Conservation (phyloP, 352 stramenopile genomes). For the Phytophthora rubi region DNA sequence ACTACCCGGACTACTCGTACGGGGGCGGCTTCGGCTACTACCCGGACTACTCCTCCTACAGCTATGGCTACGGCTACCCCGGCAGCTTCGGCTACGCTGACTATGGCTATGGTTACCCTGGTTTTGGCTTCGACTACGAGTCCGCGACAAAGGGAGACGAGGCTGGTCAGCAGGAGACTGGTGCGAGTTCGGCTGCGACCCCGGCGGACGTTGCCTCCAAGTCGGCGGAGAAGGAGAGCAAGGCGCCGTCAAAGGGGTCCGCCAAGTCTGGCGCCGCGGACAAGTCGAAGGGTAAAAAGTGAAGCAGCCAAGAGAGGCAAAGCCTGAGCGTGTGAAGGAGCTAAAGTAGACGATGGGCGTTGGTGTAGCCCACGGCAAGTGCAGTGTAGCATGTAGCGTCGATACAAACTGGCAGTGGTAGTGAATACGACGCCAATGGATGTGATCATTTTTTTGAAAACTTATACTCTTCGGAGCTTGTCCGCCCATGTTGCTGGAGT, state of each 20-base stretch:
- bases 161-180: too few species aligned
- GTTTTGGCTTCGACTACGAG: too few species aligned
- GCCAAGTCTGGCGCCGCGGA: too few species aligned
- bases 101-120: neutral
- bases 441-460: neutral
- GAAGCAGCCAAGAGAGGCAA: neutral
- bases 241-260: neutral
- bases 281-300: neutral
- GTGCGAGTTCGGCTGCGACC: neutral
- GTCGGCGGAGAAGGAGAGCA: neutral
- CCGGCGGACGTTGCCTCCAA: too few species aligned
- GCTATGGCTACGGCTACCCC: conserved; percentile 7
- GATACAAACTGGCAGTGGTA: neutral
- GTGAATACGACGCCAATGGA: neutral
- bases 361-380: neutral
- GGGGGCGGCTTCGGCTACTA: conserved; percentile 8
- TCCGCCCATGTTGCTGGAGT: too few species aligned
- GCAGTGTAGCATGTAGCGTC: neutral
- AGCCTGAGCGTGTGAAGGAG: neutral
- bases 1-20: neutral
- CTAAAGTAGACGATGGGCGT: neutral
- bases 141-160: too few species aligned
- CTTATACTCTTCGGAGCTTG: too few species aligned
- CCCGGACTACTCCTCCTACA: conserved; percentile 1
- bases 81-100: neutral